Evolutionary conservation across 495 filamentous ascomycete genomes (phyloP), one percentile per base, ranked within the genome.

Genomic region (Tuber melanosporum): DNA sequence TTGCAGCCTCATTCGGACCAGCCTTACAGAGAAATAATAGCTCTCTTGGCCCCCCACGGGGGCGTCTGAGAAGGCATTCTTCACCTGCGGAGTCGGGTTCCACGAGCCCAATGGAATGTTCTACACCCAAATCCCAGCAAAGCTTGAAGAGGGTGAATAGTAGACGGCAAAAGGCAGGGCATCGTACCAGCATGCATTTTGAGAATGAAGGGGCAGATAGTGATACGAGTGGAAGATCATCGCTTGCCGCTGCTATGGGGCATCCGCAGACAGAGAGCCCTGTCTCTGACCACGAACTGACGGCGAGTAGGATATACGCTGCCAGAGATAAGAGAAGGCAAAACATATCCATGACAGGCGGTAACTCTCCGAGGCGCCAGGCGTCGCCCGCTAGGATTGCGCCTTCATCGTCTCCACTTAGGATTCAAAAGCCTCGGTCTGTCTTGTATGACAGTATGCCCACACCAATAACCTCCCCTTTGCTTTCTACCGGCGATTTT

Each of bases 391-490:
- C 91, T 47, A 88, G 94, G 72, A 84, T 86, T 62, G 73, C 80
- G 0, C 83, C 91, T 46, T 95, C 95, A 12, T 92, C 93, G 20
- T 99, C 96, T 6, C 95, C 95, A 1, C 85, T 98, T 71, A 90
- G 94, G 42, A 93, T 95, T 81, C 88, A 91, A 15, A 98, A 97
- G 82, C 93, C 94, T 71, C 91, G 95, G 14, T 86, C 84, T 71
- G 84, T 94, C 69, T 91, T 93, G 7, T 88, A 90, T 39, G 94
- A 98, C 75, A 89, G 88, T 71, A 81, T 97, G 72, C 89, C 91
- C 39, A 98, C 95, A 10, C 95, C 95, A 7, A 90, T 97, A 74
- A 91, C 91, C 1, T 99, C 95, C 6, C 95, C 95, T 6, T 91
- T 95, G 79, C 88, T 97, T 20, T 89, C 93, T 41, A 89, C 88